These are phyloP conservation scores for Sugiyamaella lignohabitans DNA, from an alignment of 805 yeast species.

Conservation along the genomic window DNA sequence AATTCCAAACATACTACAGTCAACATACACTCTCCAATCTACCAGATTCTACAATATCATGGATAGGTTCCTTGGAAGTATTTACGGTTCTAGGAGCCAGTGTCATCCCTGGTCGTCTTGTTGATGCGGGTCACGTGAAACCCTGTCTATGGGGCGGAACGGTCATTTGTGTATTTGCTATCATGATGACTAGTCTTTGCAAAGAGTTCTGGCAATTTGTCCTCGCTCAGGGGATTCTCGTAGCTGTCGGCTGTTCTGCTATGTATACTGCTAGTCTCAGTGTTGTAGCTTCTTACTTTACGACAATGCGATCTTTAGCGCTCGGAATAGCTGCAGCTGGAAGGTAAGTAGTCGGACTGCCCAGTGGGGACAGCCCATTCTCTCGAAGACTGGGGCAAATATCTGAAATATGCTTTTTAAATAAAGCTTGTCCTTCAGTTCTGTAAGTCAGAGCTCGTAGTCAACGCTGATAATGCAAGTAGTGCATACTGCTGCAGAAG, in stretches of 20 bases:
- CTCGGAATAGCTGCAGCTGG: slow-evolving; percentile 45
- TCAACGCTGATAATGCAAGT: too few species aligned
- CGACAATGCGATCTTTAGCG: slow-evolving; percentile 40
- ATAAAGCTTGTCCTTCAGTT: too few species aligned
- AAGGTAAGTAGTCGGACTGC: too few species aligned
- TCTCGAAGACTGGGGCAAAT: too few species aligned
- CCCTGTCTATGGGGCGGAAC: slow-evolving; percentile 33
- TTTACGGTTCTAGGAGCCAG: slow-evolving; percentile 22
- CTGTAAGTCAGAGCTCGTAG: too few species aligned
- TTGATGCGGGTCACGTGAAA: slow-evolving; percentile 21
- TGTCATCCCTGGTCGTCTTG: slow-evolving; percentile 23
- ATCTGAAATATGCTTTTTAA: too few species aligned
- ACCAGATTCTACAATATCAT: slow-evolving; percentile 26
- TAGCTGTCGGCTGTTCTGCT: slow-evolving; percentile 44
- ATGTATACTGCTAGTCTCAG: slow-evolving; percentile 41
- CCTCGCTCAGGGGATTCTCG: slow-evolving; percentile 46
- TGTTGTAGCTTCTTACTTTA: slow-evolving; percentile 46
- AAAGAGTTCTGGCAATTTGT: slow-evolving; percentile 45
- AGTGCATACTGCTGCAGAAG: too few species aligned
- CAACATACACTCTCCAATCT: slow-evolving; percentile 18
- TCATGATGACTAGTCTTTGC: slow-evolving; percentile 43
- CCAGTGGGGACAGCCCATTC: too few species aligned
- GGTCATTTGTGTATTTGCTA: slow-evolving; percentile 37
- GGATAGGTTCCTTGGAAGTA: slow-evolving; percentile 29
- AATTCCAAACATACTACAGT: slow-evolving; percentile 20